Evolutionary conservation across 2,329 filamentous ascomycete genomes (phyloP), one percentile per base, ranked within the genome.

Genomic region (Neophaeococcomyces aloes): DNA sequence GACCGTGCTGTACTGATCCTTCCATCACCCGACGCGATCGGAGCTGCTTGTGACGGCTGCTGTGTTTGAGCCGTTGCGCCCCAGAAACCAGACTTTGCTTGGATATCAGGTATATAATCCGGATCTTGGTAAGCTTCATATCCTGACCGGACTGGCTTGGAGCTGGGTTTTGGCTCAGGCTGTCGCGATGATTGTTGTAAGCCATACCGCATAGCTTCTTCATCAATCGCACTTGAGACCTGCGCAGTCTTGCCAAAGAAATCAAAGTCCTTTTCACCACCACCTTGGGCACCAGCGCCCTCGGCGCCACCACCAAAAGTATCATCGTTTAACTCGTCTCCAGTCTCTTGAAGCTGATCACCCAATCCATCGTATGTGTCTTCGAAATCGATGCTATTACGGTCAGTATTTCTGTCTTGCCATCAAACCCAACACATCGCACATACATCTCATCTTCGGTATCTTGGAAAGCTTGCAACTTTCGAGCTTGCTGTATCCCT

Each of bases 351-450:
- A 29, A 98, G 79, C 62, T 84, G 79, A 59, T 94, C 84, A 45
- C 87, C 91, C 31, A 98, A 72, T 14, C 89, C 89, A 64, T 98
- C 91, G 61, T 96, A 96, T 29, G 89, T 96, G 60, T 98, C 87
- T 57, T 98, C 91, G 56, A 96, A 98, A 57, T 96, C 84, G 57
- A 84, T 75, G 44, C 79, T 83, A 55, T 3, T 43, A n/a, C 73
- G 61, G 18, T 44, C 33, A 44, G 41, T 25, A 23, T 2, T 13
- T 23, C 17, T 10, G 23, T 27, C 5, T 5, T 18, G 29, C 2
- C 5, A 11, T 33, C 2, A 35, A 32, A 29, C 25, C 13, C 15
- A 38, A n/a, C n/a, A n/a, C 17, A 18, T 29, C 17, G n/a, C 15
- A 45, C 48, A 23, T 68, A 78, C 70, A 67, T 71, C 59, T 80